Evolutionary conservation across 2,329 filamentous ascomycete species (phyloP).

Genomic region (Xenoacremonium recifei): DNA sequence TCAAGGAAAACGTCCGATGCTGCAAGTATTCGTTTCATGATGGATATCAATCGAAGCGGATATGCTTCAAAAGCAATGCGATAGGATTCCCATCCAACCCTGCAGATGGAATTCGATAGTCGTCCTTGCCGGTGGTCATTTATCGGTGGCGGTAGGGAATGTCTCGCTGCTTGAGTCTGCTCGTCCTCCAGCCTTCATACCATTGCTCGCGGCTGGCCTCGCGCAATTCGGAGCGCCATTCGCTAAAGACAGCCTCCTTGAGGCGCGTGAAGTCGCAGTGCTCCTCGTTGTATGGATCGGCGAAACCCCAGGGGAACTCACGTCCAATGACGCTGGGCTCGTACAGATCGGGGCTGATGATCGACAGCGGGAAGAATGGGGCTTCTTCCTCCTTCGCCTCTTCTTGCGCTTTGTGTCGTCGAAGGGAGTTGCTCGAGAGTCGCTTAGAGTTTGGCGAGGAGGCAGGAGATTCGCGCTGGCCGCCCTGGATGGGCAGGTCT

Average conservation of each 20-base stretch:
- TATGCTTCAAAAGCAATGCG: conserved; percentile 8
- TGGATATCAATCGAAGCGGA: conserved; percentile 13
- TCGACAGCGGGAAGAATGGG: conserved; percentile 82
- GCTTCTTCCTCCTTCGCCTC: conserved; percentile 50
- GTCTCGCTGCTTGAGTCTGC: conserved; percentile 57
- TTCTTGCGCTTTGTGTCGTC: conserved; percentile 45
- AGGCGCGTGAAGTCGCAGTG: conserved; percentile 94
- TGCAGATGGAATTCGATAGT: conserved; percentile 5
- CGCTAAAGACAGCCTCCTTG: conserved; percentile 87
- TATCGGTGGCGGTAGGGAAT: conserved; percentile 36
- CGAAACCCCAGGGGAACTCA: conserved; percentile 94
- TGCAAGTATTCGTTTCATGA: conserved; percentile 14
- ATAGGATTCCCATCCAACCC: conserved; percentile 3
- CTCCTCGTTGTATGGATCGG: conserved; percentile 83
- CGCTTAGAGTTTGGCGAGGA: conserved; percentile 42
- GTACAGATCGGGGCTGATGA: conserved; percentile 92
- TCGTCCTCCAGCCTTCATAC: conserved; percentile 94
- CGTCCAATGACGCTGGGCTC: conserved; percentile 77
- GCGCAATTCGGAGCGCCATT: conserved; percentile 89
- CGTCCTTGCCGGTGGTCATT: conserved; percentile 7
- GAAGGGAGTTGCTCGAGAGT: conserved; percentile 45
- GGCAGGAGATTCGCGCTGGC: conserved; percentile 28
- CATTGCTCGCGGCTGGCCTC: conserved; percentile 88
- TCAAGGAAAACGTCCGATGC: conserved; percentile 18
- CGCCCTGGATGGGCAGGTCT: conserved; percentile 40